Percentiles rank a stretch among this genome's conserved stretches.
These are phyloP conservation scores for Trichoderma parareesei DNA, from an alignment of 495 filamentous ascomycete genomes.

Conservation along the genomic window DNA sequence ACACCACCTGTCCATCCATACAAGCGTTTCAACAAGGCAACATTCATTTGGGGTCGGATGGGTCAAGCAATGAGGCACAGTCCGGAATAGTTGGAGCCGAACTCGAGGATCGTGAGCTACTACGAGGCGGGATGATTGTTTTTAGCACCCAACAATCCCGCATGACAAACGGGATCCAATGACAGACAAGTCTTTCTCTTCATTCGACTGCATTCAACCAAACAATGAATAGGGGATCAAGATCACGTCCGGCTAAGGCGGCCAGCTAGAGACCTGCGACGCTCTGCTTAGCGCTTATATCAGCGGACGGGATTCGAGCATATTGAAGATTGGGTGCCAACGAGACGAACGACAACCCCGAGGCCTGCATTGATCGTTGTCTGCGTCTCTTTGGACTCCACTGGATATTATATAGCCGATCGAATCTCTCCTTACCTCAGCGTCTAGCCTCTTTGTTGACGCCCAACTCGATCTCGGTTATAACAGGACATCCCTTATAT, in stretches of 20 bases:
- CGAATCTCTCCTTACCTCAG: background rate
- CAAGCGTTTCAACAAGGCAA: too few species aligned
- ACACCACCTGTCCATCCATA: too few species aligned
- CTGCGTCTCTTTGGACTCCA: background rate
- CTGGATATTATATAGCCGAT: background rate
- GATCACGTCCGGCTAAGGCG: constrained; percentile 2
- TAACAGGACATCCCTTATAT: background rate
- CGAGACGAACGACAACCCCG: background rate
- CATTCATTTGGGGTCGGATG: background rate
- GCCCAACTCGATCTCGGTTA: background rate
- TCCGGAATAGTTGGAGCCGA: background rate
- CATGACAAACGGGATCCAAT: constrained; percentile 5
- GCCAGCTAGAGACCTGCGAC: background rate
- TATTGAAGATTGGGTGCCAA: background rate
- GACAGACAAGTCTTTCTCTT: too few species aligned
- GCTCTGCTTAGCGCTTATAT: background rate
- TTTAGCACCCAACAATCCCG: background rate
- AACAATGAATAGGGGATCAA: too few species aligned
- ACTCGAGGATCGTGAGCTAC: background rate
- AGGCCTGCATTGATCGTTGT: background rate
- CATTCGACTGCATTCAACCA: too few species aligned
- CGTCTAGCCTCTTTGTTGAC: background rate
- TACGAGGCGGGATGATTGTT: background rate
- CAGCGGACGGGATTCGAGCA: background rate
- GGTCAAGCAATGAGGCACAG: background rate